A percentile compares a stretch with the other conserved stretches of the same genome.
These are phyloP conservation scores for Lenzites betulinus DNA, from an alignment of 768 basidiomycete genomes.

Conservation along the genomic window DNA sequence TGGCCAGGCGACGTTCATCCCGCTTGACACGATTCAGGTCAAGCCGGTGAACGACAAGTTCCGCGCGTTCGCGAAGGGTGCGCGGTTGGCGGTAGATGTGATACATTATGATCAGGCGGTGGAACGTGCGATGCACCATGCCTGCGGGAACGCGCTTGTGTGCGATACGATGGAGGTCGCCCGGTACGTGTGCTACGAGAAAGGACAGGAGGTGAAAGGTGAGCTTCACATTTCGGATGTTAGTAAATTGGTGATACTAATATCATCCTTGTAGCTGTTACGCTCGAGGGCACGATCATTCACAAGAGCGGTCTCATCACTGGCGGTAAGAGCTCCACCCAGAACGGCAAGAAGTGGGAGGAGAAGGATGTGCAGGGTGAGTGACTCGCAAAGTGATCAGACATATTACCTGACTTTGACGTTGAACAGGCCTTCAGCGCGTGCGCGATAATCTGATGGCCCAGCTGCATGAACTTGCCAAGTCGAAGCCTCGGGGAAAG, in stretches of 20 bases:
- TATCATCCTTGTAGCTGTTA: slow-evolving; percentile 65
- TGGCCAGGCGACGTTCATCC: slow-evolving; percentile 97
- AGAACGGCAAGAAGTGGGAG: slow-evolving; percentile 86
- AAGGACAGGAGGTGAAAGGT: slow-evolving; percentile 97
- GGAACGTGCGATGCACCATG: slow-evolving; percentile 94
- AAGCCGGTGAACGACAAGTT: slow-evolving; percentile 95
- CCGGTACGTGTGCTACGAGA: slow-evolving; percentile 87
- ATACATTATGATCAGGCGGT: slow-evolving; percentile 70
- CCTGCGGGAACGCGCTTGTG: slow-evolving; percentile 92
- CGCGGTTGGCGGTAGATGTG: slow-evolving; percentile 61
- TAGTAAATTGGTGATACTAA: neutral
- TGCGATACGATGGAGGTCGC: slow-evolving; percentile 97
- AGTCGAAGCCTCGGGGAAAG: slow-evolving; percentile 81
- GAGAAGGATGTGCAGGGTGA: slow-evolving; percentile 90
- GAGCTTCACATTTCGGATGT: slow-evolving; percentile 16
- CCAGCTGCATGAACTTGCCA: slow-evolving; percentile 81
- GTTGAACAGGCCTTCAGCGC: slow-evolving; percentile 48
- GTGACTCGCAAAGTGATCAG: neutral
- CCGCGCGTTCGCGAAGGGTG: slow-evolving; percentile 83
- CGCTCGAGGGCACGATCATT: slow-evolving; percentile 94
- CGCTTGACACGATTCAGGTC: slow-evolving; percentile 95
- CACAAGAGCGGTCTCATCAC: slow-evolving; percentile 98
- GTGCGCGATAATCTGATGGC: slow-evolving; percentile 69
- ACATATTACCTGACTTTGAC: neutral
- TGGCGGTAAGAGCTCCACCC: slow-evolving; percentile 83